Conservation (phyloP, 441 rosid species). For the Viola pubescens region DNA sequence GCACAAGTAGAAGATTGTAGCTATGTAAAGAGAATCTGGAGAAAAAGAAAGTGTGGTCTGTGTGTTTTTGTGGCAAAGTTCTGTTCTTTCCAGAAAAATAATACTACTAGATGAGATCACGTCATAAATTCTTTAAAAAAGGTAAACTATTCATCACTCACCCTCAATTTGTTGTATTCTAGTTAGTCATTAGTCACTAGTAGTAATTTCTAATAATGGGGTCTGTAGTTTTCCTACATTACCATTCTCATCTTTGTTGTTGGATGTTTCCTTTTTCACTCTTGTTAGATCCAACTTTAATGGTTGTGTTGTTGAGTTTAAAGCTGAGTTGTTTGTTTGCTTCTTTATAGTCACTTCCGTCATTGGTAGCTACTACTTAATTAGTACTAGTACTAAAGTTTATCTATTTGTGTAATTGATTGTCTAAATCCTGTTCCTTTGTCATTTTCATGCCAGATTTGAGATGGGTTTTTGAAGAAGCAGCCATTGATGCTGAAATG, state of each 20-base stretch:
- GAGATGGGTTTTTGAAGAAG: conserved; percentile 20
- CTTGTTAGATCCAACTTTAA: conserved; percentile 6
- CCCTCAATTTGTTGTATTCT: background rate
- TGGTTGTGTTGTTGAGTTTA: conserved; percentile 1
- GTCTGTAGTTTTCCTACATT: background rate
- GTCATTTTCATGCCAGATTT: conserved; percentile 16
- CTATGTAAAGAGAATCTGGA: background rate
- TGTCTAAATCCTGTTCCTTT: conserved; percentile 9
- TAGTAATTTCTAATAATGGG: too few species aligned
- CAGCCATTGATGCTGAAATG: conserved; percentile 21
- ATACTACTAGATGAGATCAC: background rate
- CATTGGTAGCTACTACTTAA: too few species aligned
- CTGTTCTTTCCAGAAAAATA: conserved; percentile 9
- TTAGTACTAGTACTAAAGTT: background rate
- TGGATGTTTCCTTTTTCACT: conserved; percentile 6
- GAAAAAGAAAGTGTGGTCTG: background rate
- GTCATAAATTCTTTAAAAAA: background rate
- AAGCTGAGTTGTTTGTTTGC: background rate
- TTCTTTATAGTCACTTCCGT: background rate
- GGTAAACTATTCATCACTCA: background rate
- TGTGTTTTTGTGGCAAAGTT: conserved; percentile 5
- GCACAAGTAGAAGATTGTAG: background rate
- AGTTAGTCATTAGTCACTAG: background rate
- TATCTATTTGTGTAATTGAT: background rate
- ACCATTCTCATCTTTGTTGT: background rate